Conservation (phyloP, 768 basidiomycete genomes). For the Cystofilobasidium capitatum region DNA sequence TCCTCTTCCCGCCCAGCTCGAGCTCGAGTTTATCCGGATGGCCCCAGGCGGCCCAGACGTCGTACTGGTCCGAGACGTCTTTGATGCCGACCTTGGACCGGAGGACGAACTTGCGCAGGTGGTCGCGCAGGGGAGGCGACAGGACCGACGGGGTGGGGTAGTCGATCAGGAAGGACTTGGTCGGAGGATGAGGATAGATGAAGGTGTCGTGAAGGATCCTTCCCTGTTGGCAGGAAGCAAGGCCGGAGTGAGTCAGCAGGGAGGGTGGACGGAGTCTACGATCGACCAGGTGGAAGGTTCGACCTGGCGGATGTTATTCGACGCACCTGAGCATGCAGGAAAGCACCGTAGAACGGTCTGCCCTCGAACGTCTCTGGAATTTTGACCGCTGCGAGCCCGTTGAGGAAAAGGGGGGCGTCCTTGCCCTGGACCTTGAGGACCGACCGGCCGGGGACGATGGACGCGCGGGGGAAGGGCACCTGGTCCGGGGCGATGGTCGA, state of each 20-base stretch:
- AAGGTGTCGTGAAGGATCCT: conserved; percentile 82
- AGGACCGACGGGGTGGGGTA: conserved; percentile 26
- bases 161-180: conserved; percentile 41
- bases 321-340: conserved; percentile 69
- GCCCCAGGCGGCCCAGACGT: conserved; percentile 70
- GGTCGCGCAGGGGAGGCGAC: conserved; percentile 47
- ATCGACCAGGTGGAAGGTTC: too few species aligned
- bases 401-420: conserved; percentile 70
- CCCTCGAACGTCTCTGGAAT: conserved; percentile 37
- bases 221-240: conserved; percentile 49
- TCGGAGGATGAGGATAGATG: conserved; percentile 55
- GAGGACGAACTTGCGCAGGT: conserved; percentile 74
- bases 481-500: neutral
- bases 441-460: conserved; percentile 56
- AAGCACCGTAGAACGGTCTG: conserved; percentile 57
- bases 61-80: conserved; percentile 66
- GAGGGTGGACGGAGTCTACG: too few species aligned
- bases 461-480: conserved; percentile 33
- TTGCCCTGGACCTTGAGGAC: conserved; percentile 69
- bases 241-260: neutral
- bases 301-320: conserved; percentile 18
- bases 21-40: neutral
- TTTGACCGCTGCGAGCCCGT: conserved; percentile 57
- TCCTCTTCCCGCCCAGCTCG: conserved; percentile 31
- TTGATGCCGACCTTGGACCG: conserved; percentile 78